phyloP scores from a whole-genome alignment of 164 flowering plant species.

The Protea cynaroides region DNA sequence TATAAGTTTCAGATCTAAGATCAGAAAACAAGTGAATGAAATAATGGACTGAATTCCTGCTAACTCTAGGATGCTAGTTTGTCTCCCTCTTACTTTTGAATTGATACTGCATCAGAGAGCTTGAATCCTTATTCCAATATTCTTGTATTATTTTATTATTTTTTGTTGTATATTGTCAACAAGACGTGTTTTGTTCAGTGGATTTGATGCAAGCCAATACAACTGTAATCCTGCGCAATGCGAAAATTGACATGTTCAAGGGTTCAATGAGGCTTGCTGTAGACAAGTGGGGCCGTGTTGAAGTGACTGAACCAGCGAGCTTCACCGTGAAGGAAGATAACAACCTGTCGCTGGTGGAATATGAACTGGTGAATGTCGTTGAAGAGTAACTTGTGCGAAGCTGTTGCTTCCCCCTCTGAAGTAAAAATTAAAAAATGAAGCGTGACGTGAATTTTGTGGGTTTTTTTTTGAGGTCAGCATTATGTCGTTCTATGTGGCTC shows the following conservation, averaged over 20 bases:
- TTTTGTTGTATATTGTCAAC: too few relatives aligned
- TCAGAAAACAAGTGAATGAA: too few relatives aligned
- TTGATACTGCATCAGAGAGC: too few relatives aligned
- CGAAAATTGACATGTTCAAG: slow-evolving; percentile 36
- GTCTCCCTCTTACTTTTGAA: too few relatives aligned
- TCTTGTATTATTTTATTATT: too few relatives aligned
- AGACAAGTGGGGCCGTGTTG: slow-evolving; percentile 39
- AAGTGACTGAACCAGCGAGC: slow-evolving; percentile 29
- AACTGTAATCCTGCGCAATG: slow-evolving; percentile 29
- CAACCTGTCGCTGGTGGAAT: slow-evolving; percentile 32
- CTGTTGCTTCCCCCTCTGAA: slow-evolving; percentile 1
- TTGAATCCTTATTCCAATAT: background rate
- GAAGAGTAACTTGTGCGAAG: slow-evolving; percentile 18
- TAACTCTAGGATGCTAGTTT: too few relatives aligned
- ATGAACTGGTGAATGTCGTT: slow-evolving; percentile 30
- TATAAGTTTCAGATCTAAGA: too few relatives aligned
- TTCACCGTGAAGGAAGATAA: slow-evolving; percentile 33
- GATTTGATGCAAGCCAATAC: slow-evolving; percentile 27
- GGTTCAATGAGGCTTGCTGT: slow-evolving; percentile 41
- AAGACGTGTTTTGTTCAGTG: slow-evolving; percentile 12
- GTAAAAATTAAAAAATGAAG: background rate
- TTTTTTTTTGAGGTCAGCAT: slow-evolving; percentile 12
- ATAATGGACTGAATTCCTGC: too few relatives aligned
- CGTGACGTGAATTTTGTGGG: slow-evolving; percentile 12
- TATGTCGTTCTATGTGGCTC: background rate